phyloP scores from a whole-genome alignment of 176 grass and related monocot species.

The Musa schizocarpa region DNA sequence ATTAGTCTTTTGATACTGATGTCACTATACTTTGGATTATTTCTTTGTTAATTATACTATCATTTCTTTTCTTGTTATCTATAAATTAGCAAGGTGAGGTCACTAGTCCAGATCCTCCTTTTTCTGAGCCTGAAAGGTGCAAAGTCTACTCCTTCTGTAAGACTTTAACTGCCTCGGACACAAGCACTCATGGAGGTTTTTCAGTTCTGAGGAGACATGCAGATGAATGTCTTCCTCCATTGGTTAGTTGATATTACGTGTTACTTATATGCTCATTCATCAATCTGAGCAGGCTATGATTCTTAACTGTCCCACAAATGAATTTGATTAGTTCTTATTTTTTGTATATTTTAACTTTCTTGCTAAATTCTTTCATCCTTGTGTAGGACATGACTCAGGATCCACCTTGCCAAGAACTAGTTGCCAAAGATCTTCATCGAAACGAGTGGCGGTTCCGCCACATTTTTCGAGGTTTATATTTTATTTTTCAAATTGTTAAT shows the following conservation, averaged over 20 bases:
- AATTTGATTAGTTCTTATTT: background rate
- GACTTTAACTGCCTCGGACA: constrained; percentile 1
- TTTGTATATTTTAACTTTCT: background rate
- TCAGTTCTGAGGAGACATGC: background rate
- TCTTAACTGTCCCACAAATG: background rate
- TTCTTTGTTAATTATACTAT: background rate
- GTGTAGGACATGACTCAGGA: constrained; percentile 90
- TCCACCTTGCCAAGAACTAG: constrained; percentile 91
- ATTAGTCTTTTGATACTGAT: background rate
- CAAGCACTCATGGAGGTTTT: constrained; percentile 3
- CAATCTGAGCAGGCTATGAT: background rate
- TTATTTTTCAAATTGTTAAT: background rate
- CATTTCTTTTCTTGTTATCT: background rate
- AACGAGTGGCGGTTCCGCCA: constrained; percentile 97
- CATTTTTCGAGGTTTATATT: constrained; percentile 72
- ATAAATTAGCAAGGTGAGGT: constrained; percentile 47
- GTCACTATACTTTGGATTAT: background rate
- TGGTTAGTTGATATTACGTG: background rate
- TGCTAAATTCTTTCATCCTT: constrained; percentile 11
- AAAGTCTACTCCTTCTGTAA: background rate
- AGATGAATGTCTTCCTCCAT: constrained; percentile 3
- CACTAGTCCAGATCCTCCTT: constrained; percentile 3
- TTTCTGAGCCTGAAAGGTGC: background rate
- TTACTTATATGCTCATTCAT: background rate
- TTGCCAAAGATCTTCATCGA: constrained; percentile 85